A percentile compares a stretch with the other conserved stretches of the same genome.
These are phyloP conservation scores for Pseudognaphalium luteoalbum DNA, from an alignment of 129 eudicot genomes.

Conservation along the genomic window DNA sequence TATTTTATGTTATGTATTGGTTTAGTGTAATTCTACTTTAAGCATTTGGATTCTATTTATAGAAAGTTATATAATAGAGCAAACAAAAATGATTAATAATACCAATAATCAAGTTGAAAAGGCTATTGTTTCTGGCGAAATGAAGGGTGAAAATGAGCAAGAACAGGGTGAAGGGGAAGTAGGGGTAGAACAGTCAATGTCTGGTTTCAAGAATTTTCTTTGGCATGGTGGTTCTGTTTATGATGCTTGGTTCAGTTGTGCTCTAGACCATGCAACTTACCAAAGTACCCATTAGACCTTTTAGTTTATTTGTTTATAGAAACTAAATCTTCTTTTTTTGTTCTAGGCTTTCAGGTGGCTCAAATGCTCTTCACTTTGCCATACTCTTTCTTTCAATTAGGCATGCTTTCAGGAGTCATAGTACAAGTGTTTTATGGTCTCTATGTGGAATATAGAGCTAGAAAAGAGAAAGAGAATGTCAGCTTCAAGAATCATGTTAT, in stretches of 20 bases:
- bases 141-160: constrained; percentile 44
- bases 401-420: constrained; percentile 75
- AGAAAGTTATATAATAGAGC: neutral
- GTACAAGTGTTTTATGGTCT: constrained; percentile 81
- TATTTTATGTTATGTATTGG: no score
- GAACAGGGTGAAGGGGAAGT: constrained; percentile 45
- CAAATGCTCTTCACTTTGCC: constrained; percentile 81
- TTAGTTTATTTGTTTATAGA: constrained; percentile 8
- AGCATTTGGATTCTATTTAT: no score
- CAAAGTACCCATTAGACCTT: constrained; percentile 3
- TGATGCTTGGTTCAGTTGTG: constrained; percentile 95
- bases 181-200: constrained; percentile 38
- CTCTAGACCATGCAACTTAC: constrained; percentile 61
- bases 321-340: constrained; percentile 19
- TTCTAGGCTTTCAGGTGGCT: constrained; percentile 59
- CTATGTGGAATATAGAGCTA: constrained; percentile 76
- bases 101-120: constrained; percentile 54
- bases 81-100: constrained; percentile 46
- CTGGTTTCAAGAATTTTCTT: constrained; percentile 56
- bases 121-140: constrained; percentile 51
- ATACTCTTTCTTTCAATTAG: constrained; percentile 83
- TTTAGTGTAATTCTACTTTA: no score
- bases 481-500: constrained; percentile 85
- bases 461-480: constrained; percentile 72
- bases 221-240: constrained; percentile 94